A percentile compares a stretch with the other conserved stretches of the same genome.
Conservation (phyloP, 2,329 filamentous ascomycete genomes). For the Byssochlamys sp. region DNA sequence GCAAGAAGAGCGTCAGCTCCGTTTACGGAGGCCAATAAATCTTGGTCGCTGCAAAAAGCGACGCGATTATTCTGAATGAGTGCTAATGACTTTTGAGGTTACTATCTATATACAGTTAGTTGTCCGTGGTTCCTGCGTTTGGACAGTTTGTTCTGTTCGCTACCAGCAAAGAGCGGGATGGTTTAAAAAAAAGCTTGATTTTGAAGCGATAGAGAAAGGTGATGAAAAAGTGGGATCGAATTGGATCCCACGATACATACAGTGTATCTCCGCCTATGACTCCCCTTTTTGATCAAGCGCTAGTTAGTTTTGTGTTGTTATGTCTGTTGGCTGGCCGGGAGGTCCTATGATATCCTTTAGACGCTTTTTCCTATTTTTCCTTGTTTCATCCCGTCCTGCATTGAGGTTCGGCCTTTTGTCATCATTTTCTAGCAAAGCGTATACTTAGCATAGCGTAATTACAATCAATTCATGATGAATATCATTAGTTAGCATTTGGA, state of each 20-base stretch:
- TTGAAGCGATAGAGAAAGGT: neutral
- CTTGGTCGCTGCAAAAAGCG: too few relatives aligned
- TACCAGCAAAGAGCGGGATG: neutral
- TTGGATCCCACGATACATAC: neutral
- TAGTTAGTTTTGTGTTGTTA: neutral
- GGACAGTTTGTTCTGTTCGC: neutral
- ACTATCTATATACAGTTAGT: neutral
- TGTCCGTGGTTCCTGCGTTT: neutral
- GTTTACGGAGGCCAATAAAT: neutral
- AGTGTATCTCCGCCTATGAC: neutral
- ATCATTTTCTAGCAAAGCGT: too few relatives aligned
- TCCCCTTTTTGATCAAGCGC: neutral
- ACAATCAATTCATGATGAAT: too few relatives aligned
- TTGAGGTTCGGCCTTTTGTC: too few relatives aligned
- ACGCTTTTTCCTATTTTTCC: neutral
- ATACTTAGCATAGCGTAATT: too few relatives aligned
- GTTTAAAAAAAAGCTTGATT: neutral
- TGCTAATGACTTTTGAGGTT: neutral
- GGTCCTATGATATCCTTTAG: neutral
- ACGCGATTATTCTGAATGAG: neutral
- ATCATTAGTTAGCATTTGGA: too few relatives aligned
- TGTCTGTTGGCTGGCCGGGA: neutral
- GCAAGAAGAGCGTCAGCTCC: constrained; percentile 25
- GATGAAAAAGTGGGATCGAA: neutral
- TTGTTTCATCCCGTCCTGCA: neutral